phyloP scores from a whole-genome alignment of 2,329 filamentous ascomycete genomes.

The Colletotrichum higginsianum region DNA sequence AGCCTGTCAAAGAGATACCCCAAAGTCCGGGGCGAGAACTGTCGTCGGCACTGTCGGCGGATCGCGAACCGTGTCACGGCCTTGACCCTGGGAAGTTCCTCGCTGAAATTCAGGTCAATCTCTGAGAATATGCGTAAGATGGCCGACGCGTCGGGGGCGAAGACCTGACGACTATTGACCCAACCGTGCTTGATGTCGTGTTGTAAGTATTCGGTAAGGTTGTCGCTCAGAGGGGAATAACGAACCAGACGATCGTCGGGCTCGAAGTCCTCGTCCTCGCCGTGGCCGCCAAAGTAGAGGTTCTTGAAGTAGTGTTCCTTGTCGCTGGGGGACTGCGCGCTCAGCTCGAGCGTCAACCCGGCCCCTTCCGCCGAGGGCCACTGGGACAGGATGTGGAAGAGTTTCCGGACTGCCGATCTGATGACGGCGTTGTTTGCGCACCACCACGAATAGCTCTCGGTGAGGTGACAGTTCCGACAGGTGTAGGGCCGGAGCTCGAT shows the following conservation, averaged over 20 bases:
- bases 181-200: slow-evolving; percentile 52
- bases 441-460: not conserved
- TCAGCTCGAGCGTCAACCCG: slow-evolving; percentile 52
- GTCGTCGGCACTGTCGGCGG: slow-evolving; percentile 52
- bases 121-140: slow-evolving; percentile 47
- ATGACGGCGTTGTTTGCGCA: slow-evolving; percentile 37
- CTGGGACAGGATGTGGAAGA: slow-evolving; percentile 50
- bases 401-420: slow-evolving; percentile 44
- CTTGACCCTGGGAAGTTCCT: slow-evolving; percentile 46
- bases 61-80: slow-evolving; percentile 51
- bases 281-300: slow-evolving; percentile 44
- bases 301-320: slow-evolving; percentile 53
- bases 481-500: slow-evolving; percentile 50
- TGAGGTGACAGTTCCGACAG: slow-evolving; percentile 41
- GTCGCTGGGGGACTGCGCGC: slow-evolving; percentile 53
- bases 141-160: slow-evolving; percentile 45
- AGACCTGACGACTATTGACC: slow-evolving; percentile 47
- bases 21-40: slow-evolving; percentile 16
- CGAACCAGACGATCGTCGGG: no score
- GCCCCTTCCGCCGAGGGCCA: slow-evolving; percentile 45
- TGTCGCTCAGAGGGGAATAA: no score
- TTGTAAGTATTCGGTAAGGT: not conserved
- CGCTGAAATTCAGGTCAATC: slow-evolving; percentile 29
- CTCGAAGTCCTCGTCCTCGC: slow-evolving; percentile 41
- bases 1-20: slow-evolving; percentile 46